phyloP scores from a whole-genome alignment of 1,284 basidiomycete species.

The Ceratobasidium theobromae region DNA sequence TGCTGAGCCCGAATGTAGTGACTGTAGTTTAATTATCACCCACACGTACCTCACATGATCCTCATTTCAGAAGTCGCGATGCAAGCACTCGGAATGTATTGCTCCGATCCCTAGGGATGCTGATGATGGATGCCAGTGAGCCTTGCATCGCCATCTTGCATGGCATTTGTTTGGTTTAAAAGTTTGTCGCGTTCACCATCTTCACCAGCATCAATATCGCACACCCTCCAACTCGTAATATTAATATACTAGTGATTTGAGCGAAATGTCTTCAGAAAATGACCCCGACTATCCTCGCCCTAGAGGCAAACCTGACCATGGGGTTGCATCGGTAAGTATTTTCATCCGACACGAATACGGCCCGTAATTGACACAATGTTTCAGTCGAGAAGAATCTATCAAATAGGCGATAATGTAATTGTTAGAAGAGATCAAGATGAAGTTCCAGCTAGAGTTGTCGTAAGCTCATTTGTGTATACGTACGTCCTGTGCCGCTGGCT shows the following conservation, averaged over 20 bases:
- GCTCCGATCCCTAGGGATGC: no score
- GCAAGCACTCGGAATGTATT: no score
- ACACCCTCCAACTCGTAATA: background rate
- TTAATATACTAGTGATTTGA: background rate
- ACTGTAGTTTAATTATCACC: no score
- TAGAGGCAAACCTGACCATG: background rate
- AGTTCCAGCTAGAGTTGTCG: background rate
- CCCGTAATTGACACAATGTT: background rate
- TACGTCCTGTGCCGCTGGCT: no score
- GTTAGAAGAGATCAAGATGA: background rate
- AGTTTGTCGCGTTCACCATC: background rate
- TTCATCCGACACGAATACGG: background rate
- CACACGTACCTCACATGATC: no score
- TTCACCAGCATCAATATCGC: background rate
- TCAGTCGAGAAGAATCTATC: background rate
- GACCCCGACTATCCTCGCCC: background rate
- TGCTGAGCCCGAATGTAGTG: background rate
- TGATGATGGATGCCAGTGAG: no score
- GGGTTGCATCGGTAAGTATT: background rate
- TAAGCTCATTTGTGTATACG: no score
- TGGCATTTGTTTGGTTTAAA: no score
- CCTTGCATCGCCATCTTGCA: no score
- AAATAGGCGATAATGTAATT: background rate
- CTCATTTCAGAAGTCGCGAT: no score
- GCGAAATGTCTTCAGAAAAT: background rate